These are phyloP conservation scores for Salvia hispanica DNA, from an alignment of 257 asterid genomes.

Conservation along the genomic window DNA sequence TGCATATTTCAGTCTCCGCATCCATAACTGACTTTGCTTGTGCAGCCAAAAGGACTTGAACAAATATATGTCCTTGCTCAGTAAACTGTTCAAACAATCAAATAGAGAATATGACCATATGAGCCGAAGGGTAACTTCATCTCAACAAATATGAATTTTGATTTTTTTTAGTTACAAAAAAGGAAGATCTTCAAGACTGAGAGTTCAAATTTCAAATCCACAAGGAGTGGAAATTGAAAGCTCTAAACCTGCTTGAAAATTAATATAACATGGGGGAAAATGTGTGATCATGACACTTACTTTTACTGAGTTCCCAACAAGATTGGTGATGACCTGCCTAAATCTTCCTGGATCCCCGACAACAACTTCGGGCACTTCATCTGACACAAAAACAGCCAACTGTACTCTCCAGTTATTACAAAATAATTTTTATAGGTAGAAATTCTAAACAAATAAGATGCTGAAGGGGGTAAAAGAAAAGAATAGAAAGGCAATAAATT, in stretches of 20 bases:
- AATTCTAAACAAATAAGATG: slow-evolving; percentile 21
- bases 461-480: background rate
- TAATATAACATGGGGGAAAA: too few species aligned
- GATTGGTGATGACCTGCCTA: slow-evolving; percentile 90
- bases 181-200: background rate
- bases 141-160: background rate
- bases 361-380: slow-evolving; percentile 79
- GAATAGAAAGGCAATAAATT: background rate
- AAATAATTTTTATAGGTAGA: background rate
- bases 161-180: background rate
- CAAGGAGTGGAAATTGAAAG: background rate
- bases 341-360: slow-evolving; percentile 96
- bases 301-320: slow-evolving; percentile 93
- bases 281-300: slow-evolving; percentile 46
- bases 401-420: slow-evolving; percentile 45
- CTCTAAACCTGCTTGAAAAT: too few species aligned
- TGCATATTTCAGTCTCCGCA: slow-evolving; percentile 34
- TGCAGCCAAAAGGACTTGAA: slow-evolving; percentile 78
- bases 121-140: background rate
- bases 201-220: background rate
- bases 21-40: slow-evolving; percentile 46
- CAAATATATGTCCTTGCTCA: slow-evolving; percentile 83
- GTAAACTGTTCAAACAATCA: slow-evolving; percentile 60
- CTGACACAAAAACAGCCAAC: slow-evolving; percentile 93
- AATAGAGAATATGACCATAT: background rate